A percentile compares a stretch with the other conserved stretches of the same genome.
These are phyloP conservation scores for Tylopilus vinaceipallidus DNA, from an alignment of 768 basidiomycete genomes.

Conservation along the genomic window DNA sequence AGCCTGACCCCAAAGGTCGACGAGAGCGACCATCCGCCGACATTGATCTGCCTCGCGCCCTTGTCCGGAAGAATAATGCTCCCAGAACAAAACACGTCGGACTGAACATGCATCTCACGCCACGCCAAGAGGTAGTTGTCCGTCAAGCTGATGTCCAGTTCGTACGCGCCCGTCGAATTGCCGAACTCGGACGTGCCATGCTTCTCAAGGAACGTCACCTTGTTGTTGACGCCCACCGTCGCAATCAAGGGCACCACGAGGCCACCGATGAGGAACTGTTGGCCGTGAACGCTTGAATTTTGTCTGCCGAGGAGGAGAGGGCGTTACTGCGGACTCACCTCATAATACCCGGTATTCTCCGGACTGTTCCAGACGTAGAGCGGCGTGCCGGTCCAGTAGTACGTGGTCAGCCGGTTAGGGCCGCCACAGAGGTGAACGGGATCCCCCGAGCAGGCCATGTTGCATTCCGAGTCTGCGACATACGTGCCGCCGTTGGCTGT, in stretches of 20 bases:
- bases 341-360: conserved; percentile 61
- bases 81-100: conserved; percentile 80
- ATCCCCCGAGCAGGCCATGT: conserved; percentile 64
- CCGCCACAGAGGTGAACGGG: conserved; percentile 68
- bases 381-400: conserved; percentile 47
- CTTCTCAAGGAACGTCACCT: conserved; percentile 80
- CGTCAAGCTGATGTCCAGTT: conserved; percentile 63
- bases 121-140: conserved; percentile 48
- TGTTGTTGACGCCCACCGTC: conserved; percentile 78
- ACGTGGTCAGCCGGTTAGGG: conserved; percentile 50
- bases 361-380: conserved; percentile 68
- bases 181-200: conserved; percentile 55
- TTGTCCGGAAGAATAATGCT: conserved; percentile 75
- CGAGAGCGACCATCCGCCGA: conserved; percentile 55
- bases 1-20: conserved; percentile 74
- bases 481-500: conserved; percentile 31
- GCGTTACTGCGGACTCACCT: conserved; percentile 45
- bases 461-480: conserved; percentile 39
- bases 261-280: conserved; percentile 49
- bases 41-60: conserved; percentile 39
- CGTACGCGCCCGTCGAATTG: conserved; percentile 78
- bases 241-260: conserved; percentile 71
- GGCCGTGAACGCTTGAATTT: conserved; percentile 6
- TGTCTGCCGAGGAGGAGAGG: background rate
- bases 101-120: conserved; percentile 74